Conservation (phyloP, 2,329 filamentous ascomycete species). For the Mycosphaerella arachidis region DNA sequence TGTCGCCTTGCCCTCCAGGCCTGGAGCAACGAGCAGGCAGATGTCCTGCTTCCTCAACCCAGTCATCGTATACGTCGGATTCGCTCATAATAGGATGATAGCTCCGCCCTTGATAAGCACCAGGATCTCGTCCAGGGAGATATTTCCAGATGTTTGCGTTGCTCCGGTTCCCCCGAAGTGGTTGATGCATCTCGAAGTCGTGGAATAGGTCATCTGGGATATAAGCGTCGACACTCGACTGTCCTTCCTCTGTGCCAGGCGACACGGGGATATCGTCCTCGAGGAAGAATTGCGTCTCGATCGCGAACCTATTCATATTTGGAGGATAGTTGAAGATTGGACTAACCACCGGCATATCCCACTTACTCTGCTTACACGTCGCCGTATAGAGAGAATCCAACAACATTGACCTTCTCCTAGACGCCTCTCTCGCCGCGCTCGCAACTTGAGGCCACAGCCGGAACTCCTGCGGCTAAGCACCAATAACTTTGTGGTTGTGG, state of each 20-base stretch:
- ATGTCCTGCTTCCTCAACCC: conserved; percentile 64
- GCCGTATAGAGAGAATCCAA: conserved; percentile 77
- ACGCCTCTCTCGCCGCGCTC: conserved; percentile 62
- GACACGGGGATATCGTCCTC: conserved; percentile 54
- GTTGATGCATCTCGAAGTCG: conserved; percentile 53
- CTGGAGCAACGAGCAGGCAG: conserved; percentile 65
- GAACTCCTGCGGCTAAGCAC: conserved; percentile 61
- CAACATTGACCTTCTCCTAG: conserved; percentile 69
- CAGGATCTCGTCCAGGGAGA: conserved; percentile 55
- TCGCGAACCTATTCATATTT: conserved; percentile 49
- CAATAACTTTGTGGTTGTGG: conserved; percentile 63
- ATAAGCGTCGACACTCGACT: conserved; percentile 52
- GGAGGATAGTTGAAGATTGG: conserved; percentile 66
- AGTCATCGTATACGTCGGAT: conserved; percentile 57
- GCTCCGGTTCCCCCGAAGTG: conserved; percentile 46
- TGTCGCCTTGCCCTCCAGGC: conserved; percentile 55
- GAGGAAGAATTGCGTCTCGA: conserved; percentile 57
- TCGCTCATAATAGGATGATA: conserved; percentile 57
- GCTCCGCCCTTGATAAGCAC: conserved; percentile 62
- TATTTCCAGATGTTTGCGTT: conserved; percentile 41
- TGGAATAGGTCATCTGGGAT: conserved; percentile 57
- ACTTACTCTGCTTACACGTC: conserved; percentile 54
- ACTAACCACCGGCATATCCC: conserved; percentile 62
- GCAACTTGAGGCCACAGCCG: conserved; percentile 65
- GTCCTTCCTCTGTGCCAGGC: conserved; percentile 51